Conservation (phyloP, 495 filamentous ascomycete species). For the Melanomma pulvis-pyrius region DNA sequence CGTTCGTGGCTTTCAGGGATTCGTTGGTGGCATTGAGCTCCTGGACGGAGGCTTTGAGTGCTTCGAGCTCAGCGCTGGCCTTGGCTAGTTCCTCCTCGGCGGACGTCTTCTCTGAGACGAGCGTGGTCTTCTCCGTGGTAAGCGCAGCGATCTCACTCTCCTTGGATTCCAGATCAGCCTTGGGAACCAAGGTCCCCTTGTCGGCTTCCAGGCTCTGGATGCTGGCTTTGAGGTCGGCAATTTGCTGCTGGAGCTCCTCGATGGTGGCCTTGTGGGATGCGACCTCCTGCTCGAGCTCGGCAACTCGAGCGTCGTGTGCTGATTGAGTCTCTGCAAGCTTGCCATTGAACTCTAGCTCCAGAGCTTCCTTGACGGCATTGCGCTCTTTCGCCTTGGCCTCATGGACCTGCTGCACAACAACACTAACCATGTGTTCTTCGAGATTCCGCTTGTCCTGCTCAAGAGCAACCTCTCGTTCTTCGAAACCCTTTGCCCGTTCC, state of each 20-base stretch:
- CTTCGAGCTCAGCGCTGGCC: constrained; percentile 7
- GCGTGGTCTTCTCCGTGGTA: background rate
- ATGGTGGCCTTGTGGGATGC: constrained; percentile 10
- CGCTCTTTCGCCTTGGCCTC: constrained; percentile 35
- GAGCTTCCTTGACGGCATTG: constrained; percentile 22
- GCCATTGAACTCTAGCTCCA: constrained; percentile 14
- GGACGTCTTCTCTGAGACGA: background rate
- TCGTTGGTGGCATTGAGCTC: background rate
- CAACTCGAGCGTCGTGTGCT: background rate
- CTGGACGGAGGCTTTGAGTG: background rate
- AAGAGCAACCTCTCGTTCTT: constrained; percentile 26
- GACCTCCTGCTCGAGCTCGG: constrained; percentile 13
- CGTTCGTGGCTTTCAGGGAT: background rate
- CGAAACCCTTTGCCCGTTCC: constrained; percentile 18
- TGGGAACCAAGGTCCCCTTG: constrained; percentile 2
- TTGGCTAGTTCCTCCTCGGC: background rate
- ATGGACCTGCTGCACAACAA: constrained; percentile 39
- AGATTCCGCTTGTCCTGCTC: constrained; percentile 31
- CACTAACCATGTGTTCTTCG: constrained; percentile 38
- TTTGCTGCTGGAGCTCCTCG: constrained; percentile 2
- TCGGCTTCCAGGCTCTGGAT: background rate
- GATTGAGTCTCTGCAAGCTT: constrained; percentile 1
- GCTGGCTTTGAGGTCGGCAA: background rate
- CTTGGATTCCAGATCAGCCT: constrained; percentile 1
- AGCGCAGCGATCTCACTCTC: background rate